Conservation (phyloP, 1,284 basidiomycete genomes). For the Ceratobasidium sp. region DNA sequence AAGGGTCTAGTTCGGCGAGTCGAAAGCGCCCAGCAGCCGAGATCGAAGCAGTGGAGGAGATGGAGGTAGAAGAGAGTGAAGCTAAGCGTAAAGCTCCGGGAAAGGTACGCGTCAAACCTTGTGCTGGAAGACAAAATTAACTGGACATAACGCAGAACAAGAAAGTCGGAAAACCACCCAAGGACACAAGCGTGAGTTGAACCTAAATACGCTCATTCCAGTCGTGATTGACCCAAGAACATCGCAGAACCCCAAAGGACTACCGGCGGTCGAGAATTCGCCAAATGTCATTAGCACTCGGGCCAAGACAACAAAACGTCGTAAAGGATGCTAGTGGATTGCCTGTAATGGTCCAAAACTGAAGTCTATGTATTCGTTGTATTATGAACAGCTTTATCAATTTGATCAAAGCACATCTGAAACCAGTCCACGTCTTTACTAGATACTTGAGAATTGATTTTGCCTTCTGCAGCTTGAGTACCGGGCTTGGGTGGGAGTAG, state of each 20-base stretch:
- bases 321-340: background rate
- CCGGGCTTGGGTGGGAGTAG: conserved; percentile 18
- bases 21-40: conserved; percentile 9
- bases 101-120: conserved; percentile 7
- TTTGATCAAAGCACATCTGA: conserved; percentile 68
- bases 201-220: background rate
- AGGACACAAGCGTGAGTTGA: background rate
- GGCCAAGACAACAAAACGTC: conserved; percentile 18
- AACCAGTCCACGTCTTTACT: conserved; percentile 63
- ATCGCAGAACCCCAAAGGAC: background rate
- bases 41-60: conserved; percentile 10
- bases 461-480: conserved; percentile 48
- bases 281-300: background rate
- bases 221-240: background rate
- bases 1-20: background rate
- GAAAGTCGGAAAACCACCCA: conserved; percentile 21
- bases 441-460: conserved; percentile 51
- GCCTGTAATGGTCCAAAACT: background rate
- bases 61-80: conserved; percentile 4
- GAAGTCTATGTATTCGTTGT: conserved; percentile 23
- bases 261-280: background rate
- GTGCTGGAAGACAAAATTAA: conserved; percentile 7
- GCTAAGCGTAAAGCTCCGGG: conserved; percentile 2
- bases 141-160: conserved; percentile 1
- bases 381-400: conserved; percentile 52